Base-by-base conservation (phyloP, 371 early-diverging fungal species). In the Paraphysoderma sedebokerense region DNA sequence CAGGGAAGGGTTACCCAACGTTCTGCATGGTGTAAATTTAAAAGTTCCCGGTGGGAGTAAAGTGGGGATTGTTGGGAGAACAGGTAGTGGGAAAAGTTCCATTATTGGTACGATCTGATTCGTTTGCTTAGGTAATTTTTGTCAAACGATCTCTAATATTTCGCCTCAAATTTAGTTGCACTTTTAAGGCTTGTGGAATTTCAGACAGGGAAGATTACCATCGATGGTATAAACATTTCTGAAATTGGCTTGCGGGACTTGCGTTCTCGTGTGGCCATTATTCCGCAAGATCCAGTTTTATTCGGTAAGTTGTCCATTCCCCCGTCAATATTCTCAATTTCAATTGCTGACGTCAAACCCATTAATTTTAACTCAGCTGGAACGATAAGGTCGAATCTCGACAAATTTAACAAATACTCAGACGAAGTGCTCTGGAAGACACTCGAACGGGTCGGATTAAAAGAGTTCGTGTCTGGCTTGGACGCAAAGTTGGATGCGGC, bases 71-170 rank as follows among this genome's bases (percentile, higher is more conserved):
- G 74, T 82, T 37, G 97, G 91, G 5, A 17, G 74, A 20, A 76
- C 79, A 0, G 77, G 79, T 8, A 64, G 70, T 4, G 80, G 80
- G 27, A 79, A 79, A 53, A 63, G 69, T 4, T 63, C 70, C 23
- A 52, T 77, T n/a, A n/a, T n/a, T n/a, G n/a, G n/a, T n/a, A n/a
- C n/a, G n/a, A n/a, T n/a, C n/a, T n/a, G n/a, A 34, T 34, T 13
- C 17, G 17, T 34, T n/a, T n/a, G 42, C 27, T 22, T 85, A 29
- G 85, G 83, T 7, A 70, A 85, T 39, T 80, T 84, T 20, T 83
- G 85, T 12, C 73, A 92, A 26, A 92, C 97, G 0, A 95, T 95
- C 17, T 80, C 85, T n/a, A 95, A 95, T 36, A 96, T 93, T 61
- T 78, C 80, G 28, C 79, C 83, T n/a, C 59, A 92, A 53, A 88